phyloP scores from a whole-genome alignment of 1,284 basidiomycete genomes.

The Ganoderma boninense region DNA sequence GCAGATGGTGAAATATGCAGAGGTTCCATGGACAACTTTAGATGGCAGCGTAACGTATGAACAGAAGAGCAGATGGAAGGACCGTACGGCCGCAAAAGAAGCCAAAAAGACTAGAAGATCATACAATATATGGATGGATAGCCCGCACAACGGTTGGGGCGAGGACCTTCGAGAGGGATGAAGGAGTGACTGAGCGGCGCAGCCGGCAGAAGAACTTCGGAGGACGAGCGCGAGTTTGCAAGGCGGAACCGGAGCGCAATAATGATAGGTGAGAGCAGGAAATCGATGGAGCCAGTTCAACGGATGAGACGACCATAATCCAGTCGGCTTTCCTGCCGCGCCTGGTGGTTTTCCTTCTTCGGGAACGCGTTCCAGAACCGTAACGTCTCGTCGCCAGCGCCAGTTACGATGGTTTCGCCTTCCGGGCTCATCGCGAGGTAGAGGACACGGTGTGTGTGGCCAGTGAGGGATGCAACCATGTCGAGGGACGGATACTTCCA shows the following conservation, averaged over 20 bases:
- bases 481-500: conserved; percentile 96
- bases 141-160: conserved; percentile 10
- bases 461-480: conserved; percentile 94
- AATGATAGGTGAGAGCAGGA: conserved; percentile 8
- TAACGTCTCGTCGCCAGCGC: conserved; percentile 97
- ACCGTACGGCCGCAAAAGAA: conserved; percentile 21
- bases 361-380: conserved; percentile 97
- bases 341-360: conserved; percentile 62
- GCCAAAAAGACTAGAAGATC: conserved; percentile 33
- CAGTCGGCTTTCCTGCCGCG: conserved; percentile 57
- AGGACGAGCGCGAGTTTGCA: not conserved
- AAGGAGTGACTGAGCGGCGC: conserved; percentile 14
- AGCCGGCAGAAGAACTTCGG: conserved; percentile 8
- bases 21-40: conserved; percentile 31
- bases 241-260: conserved; percentile 9
- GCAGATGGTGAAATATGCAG: conserved; percentile 22
- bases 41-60: conserved; percentile 33
- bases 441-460: conserved; percentile 94
- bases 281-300: conserved; percentile 37
- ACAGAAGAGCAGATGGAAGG: conserved; percentile 23
- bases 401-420: conserved; percentile 97
- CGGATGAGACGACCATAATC: conserved; percentile 73
- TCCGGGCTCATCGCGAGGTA: conserved; percentile 98
- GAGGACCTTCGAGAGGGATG: not conserved
- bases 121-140: conserved; percentile 29